A percentile compares a stretch with the other conserved stretches of the same genome.
Conservation (phyloP, 768 basidiomycete species). For the Phylloporus scabripes region DNA sequence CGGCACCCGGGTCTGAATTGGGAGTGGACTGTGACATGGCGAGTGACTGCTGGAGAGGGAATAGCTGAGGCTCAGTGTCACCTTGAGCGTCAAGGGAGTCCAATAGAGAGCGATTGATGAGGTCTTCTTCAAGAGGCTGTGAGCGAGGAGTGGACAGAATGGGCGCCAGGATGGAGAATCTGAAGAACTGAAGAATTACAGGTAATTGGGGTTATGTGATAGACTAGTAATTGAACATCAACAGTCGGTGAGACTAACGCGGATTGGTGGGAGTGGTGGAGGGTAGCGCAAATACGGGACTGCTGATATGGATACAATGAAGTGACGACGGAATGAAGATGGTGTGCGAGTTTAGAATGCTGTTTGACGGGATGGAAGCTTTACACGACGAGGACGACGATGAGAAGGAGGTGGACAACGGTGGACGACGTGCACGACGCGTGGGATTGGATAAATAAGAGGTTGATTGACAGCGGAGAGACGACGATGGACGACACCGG, state of each 20-base stretch:
- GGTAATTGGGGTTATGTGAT: slow-evolving; percentile 23
- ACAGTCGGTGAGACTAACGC: slow-evolving; percentile 34
- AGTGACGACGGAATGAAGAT: slow-evolving; percentile 23
- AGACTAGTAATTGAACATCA: slow-evolving; percentile 37
- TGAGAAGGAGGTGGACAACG: slow-evolving; percentile 15
- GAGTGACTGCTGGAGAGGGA: slow-evolving; percentile 33
- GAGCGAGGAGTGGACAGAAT: slow-evolving; percentile 25
- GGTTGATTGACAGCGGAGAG: slow-evolving; percentile 18
- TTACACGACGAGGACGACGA: slow-evolving; percentile 25
- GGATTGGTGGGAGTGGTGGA: slow-evolving; percentile 25
- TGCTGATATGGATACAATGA: slow-evolving; percentile 43
- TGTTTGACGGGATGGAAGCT: slow-evolving; percentile 24
- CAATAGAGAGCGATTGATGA: slow-evolving; percentile 79
- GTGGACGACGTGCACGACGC: slow-evolving; percentile 44
- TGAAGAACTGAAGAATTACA: slow-evolving; percentile 27
- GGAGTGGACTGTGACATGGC: slow-evolving; percentile 45
- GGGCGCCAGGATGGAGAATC: slow-evolving; percentile 47
- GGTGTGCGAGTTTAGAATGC: slow-evolving; percentile 25
- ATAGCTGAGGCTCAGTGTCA: slow-evolving; percentile 62
- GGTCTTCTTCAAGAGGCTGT: slow-evolving; percentile 56
- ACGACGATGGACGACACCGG: slow-evolving; percentile 23
- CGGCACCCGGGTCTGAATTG: slow-evolving; percentile 44
- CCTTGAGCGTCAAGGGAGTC: slow-evolving; percentile 81
- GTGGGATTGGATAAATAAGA: slow-evolving; percentile 37
- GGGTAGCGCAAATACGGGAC: slow-evolving; percentile 32